phyloP scores from a whole-genome alignment of 2,329 filamentous ascomycete species.

The Cryphonectria carpinicola region DNA sequence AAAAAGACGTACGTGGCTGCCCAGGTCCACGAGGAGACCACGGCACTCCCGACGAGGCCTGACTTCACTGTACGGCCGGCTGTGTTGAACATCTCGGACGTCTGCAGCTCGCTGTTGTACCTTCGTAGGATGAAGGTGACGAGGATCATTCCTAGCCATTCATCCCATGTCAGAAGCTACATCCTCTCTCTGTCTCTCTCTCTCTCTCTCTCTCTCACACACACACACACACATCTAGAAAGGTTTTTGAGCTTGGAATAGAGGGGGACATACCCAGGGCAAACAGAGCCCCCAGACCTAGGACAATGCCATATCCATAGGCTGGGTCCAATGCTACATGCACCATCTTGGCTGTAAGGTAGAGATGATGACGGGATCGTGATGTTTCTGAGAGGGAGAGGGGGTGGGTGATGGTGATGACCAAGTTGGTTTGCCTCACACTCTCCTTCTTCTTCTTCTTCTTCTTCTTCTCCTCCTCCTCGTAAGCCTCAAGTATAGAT shows the following conservation, averaged over 20 bases:
- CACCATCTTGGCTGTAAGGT: conserved; percentile 31
- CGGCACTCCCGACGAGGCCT: conserved; percentile 82
- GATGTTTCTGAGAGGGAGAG: not conserved
- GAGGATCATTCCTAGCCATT: conserved; percentile 41
- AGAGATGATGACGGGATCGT: not conserved
- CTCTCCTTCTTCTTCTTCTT: too few relatives aligned
- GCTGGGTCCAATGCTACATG: conserved; percentile 56
- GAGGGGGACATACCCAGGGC: conserved; percentile 56
- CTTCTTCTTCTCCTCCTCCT: too few relatives aligned
- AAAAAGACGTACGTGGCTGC: conserved; percentile 71
- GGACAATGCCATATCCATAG: conserved; percentile 77
- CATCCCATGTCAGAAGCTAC: not conserved
- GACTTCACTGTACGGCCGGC: conserved; percentile 88
- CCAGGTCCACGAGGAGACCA: conserved; percentile 96
- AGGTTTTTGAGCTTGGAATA: not conserved
- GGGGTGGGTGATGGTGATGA: not conserved
- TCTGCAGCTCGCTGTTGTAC: conserved; percentile 71
- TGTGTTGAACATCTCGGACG: conserved; percentile 90
- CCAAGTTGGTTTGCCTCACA: not conserved
- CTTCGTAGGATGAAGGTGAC: conserved; percentile 42
- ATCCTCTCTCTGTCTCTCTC: not conserved
- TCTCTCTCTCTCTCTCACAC: too few relatives aligned
- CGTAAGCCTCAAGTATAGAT: too few relatives aligned
- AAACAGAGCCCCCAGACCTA: conserved; percentile 75
- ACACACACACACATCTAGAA: not conserved